Conservation (phyloP, 805 yeast species). For the Metschnikowia cubensis region DNA sequence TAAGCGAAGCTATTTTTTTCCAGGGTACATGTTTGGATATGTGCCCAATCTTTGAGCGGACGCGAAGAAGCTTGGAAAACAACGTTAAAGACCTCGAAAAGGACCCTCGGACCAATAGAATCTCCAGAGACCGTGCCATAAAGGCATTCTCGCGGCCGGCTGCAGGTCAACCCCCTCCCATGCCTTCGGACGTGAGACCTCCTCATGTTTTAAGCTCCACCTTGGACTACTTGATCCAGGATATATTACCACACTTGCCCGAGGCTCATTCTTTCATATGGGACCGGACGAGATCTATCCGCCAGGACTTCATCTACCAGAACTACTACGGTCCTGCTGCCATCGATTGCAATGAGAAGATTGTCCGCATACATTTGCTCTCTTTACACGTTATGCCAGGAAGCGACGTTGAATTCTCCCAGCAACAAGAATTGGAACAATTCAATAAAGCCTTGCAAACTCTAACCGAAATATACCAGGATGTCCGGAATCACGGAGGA, state of each 20-base stretch:
- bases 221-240: constrained; percentile 64
- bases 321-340: constrained; percentile 93
- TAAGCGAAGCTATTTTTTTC: constrained; percentile 85
- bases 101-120: constrained; percentile 50
- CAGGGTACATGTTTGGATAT: constrained; percentile 86
- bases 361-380: constrained; percentile 81
- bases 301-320: constrained; percentile 96
- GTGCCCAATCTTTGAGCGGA: constrained; percentile 94
- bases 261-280: constrained; percentile 87
- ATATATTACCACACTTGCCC: constrained; percentile 64
- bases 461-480: constrained; percentile 79
- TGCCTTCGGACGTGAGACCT: constrained; percentile 96
- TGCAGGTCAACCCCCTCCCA: constrained; percentile 96
- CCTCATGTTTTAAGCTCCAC: constrained; percentile 70
- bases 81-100: constrained; percentile 78
- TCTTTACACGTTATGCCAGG: constrained; percentile 85
- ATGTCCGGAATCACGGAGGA: constrained; percentile 67
- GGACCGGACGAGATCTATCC: constrained; percentile 94
- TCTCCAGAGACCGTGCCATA: constrained; percentile 60
- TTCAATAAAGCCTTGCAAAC: constrained; percentile 89
- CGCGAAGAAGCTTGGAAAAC: constrained; percentile 80
- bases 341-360: constrained; percentile 84
- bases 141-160: constrained; percentile 96
- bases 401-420: constrained; percentile 65
- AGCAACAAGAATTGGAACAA: constrained; percentile 95